Evolutionary conservation across 805 yeast species (phyloP).

Genomic region (Yarrowia sp.): DNA sequence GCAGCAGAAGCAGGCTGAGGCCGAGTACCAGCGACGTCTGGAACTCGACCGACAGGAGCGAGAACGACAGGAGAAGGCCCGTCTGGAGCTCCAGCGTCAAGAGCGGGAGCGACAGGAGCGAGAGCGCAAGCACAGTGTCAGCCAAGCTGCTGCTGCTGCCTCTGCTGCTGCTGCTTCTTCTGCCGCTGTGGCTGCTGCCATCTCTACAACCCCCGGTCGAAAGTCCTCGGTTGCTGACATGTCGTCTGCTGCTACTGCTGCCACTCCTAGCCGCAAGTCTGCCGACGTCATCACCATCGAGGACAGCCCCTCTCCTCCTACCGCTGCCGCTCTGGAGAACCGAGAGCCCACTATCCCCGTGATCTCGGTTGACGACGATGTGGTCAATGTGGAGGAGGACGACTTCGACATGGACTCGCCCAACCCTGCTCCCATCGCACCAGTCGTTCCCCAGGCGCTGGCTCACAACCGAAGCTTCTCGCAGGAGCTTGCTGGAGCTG

Average conservation of each 20-base stretch:
- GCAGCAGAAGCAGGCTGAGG: neutral
- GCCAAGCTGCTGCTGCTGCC: neutral
- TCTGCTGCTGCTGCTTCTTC: slow-evolving; percentile 11
- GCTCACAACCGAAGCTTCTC: slow-evolving; percentile 16
- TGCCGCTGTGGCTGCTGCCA: slow-evolving; percentile 4
- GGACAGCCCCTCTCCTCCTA: slow-evolving; percentile 12
- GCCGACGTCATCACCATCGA: neutral
- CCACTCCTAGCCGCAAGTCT: neutral
- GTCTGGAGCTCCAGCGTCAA: neutral
- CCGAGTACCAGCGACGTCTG: slow-evolving; percentile 3
- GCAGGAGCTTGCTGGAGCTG: slow-evolving; percentile 14
- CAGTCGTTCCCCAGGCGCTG: neutral
- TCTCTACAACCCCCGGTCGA: neutral
- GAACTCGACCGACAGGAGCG: slow-evolving; percentile 8
- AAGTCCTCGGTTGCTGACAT: neutral
- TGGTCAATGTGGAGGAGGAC: neutral
- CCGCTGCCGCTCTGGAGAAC: slow-evolving; percentile 15
- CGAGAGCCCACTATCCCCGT: slow-evolving; percentile 14
- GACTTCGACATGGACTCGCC: slow-evolving; percentile 5
- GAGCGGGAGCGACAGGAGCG: slow-evolving; percentile 13
- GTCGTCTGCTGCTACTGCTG: neutral
- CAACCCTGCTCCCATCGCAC: neutral
- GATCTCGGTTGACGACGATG: slow-evolving; percentile 17
- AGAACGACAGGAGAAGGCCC: slow-evolving; percentile 4
- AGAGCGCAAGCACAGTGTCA: neutral